Base-by-base conservation (phyloP, 805 yeast genomes). In the Lachancea meyersii region DNA sequence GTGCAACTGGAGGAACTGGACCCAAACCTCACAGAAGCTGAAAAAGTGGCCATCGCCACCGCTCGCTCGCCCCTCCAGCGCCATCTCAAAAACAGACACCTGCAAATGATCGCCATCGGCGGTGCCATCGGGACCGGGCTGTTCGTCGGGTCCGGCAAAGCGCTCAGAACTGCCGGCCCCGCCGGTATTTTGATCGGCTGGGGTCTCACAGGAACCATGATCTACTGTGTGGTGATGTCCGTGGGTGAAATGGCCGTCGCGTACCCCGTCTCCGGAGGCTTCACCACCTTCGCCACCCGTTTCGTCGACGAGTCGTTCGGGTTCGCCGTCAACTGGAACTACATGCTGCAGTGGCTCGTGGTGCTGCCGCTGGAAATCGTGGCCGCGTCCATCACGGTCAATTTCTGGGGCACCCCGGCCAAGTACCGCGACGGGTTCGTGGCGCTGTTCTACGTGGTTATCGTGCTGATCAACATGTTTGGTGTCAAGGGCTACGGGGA, bases 101-200 rank as follows among this genome's bases (percentile, higher is more conserved):
- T 66, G 65, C 82, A 77, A 59, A 75, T 80, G 80, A 76, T 80
- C 47, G 81, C 86, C 30, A 71, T 81, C 42, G 87, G 85, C 48
- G 85, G 86, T 52, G 73, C 80, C 47, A 78, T 81, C 49, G 86
- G 88, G 60, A 79, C 86, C 23, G 94, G 91, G 59, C 66, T 84
- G 43, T 77, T 84, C 50, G 82, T 84, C 39, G 86, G 86, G 55
- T 73, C 85, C 21, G 87, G 86, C 48, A 65, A 67, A 9, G 77
- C 83, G 3, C 64, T 82, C 48, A 53, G 71, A 40, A 72, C 78
- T 28, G 84, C 83, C 50, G 87, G 87, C 32, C 86, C 87, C 14
- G 86, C 81, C 3, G 73, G 78, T 41, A 55, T 79, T 16, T 54
- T 77, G 46, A 70, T 77, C 34, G 80, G 80, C 49, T 73, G 79